Conservation (phyloP, 2,329 filamentous ascomycete genomes). For the Stagonosporopsis rhizophila region DNA sequence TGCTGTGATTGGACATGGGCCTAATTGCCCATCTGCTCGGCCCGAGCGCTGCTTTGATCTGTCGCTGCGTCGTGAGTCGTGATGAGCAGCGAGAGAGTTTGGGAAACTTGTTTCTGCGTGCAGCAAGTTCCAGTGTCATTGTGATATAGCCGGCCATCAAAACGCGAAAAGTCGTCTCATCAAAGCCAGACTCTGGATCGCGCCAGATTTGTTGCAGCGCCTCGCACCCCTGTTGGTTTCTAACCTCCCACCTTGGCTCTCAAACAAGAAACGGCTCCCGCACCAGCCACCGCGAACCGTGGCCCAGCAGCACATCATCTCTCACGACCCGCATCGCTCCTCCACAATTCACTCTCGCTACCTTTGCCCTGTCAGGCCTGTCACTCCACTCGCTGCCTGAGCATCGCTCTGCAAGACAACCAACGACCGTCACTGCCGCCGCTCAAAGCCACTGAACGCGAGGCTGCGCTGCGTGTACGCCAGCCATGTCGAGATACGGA, state of each 20-base stretch:
- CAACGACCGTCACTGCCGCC: slow-evolving; percentile 4
- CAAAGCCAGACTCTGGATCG: slow-evolving; percentile 13
- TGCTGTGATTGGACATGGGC: slow-evolving; percentile 1
- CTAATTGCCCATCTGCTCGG: slow-evolving; percentile 8
- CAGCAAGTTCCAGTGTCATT: background rate
- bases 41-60: slow-evolving; percentile 8
- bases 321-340: slow-evolving; percentile 25
- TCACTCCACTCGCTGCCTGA: slow-evolving; percentile 22
- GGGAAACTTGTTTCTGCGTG: background rate
- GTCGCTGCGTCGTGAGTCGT: slow-evolving; percentile 11
- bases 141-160: background rate
- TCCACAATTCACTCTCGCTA: slow-evolving; percentile 23
- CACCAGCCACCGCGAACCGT: slow-evolving; percentile 15
- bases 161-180: background rate
- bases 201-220: slow-evolving; percentile 28
- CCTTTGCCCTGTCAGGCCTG: slow-evolving; percentile 22
- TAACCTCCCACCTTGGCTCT: slow-evolving; percentile 21
- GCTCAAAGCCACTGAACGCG: slow-evolving; percentile 11
- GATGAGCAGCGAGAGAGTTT: background rate
- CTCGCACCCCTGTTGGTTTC: slow-evolving; percentile 23
- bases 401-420: slow-evolving; percentile 12
- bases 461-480: slow-evolving; percentile 36
- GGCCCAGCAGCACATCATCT: slow-evolving; percentile 30
- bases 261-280: slow-evolving; percentile 15
- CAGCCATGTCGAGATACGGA: slow-evolving; percentile 46